A percentile compares a stretch with the other conserved stretches of the same genome.
Evolutionary conservation across 306 rosid species (phyloP).

Genomic region (Begonia peltatifolia): DNA sequence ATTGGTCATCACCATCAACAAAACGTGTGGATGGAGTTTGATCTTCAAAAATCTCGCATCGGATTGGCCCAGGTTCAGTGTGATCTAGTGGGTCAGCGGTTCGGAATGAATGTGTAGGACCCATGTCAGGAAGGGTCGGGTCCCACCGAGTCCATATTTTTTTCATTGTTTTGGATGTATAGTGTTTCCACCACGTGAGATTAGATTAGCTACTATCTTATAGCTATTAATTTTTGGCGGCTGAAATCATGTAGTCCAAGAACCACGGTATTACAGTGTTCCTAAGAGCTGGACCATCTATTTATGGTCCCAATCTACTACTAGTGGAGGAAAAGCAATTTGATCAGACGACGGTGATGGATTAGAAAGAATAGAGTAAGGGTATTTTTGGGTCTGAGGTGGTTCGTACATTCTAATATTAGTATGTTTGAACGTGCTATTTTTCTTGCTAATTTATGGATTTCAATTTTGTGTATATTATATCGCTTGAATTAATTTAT

Average conservation of each 20-base stretch:
- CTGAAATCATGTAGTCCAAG: constrained; percentile 2
- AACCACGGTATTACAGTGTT: constrained; percentile 6
- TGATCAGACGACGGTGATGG: too few species aligned
- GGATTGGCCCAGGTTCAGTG: constrained; percentile 53
- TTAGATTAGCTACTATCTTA: constrained; percentile 1
- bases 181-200: neutral
- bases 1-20: constrained; percentile 88
- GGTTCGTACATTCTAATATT: too few species aligned
- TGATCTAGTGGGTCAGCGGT: constrained; percentile 31
- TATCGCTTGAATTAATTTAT: too few species aligned
- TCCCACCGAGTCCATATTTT: neutral
- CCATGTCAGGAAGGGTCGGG: neutral
- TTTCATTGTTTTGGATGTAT: constrained; percentile 6
- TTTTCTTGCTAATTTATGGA: too few species aligned
- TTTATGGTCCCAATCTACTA: neutral
- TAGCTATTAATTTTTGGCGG: neutral
- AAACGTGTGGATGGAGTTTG: constrained; percentile 76
- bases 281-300: constrained; percentile 3
- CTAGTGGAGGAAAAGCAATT: too few species aligned
- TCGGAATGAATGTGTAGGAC: constrained; percentile 6
- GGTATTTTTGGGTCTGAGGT: too few species aligned
- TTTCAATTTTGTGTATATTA: too few species aligned
- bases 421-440: too few species aligned
- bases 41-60: constrained; percentile 42
- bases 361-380: too few species aligned